Evolutionary conservation across 2,329 filamentous ascomycete species (phyloP).

Genomic region (Cladobotryum protrusum): DNA sequence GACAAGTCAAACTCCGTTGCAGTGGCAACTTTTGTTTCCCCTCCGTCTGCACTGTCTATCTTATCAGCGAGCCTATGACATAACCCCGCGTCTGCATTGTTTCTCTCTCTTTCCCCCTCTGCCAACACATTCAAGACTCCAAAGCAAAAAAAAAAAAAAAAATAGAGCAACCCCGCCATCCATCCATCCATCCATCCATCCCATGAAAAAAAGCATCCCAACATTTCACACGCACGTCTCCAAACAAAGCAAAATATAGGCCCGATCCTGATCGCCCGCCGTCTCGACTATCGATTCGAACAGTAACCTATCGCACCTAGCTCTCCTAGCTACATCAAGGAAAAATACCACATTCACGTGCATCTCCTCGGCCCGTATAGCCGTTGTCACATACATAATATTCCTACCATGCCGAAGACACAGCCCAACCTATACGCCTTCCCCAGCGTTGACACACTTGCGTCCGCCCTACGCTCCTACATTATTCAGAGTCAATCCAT

Average conservation of each 20-base stretch:
- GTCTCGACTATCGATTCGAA: background rate
- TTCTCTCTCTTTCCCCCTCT: background rate
- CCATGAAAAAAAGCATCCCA: background rate
- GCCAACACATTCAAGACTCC: constrained; percentile 1
- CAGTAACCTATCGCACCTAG: background rate
- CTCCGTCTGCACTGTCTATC: background rate
- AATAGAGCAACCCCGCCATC: constrained; percentile 13
- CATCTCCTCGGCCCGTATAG: background rate
- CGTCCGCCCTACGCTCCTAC: constrained; percentile 72
- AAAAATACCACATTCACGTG: background rate
- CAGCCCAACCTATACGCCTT: constrained; percentile 77
- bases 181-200: background rate
- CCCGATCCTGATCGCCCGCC: background rate
- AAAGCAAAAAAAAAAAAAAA: constrained; percentile 4
- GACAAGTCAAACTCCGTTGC: background rate
- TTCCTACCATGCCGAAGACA: constrained; percentile 44
- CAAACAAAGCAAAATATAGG: background rate
- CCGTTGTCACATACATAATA: background rate
- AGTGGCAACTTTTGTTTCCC: constrained; percentile 3
- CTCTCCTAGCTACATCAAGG: background rate
- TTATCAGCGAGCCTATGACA: constrained; percentile 11
- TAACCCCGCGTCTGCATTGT: constrained; percentile 6
- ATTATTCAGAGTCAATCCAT: constrained; percentile 75
- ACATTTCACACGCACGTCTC: background rate
- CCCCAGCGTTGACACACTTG: constrained; percentile 61